Percentiles rank a stretch among this genome's conserved stretches.
These are phyloP conservation scores for Medicago arabica DNA, from an alignment of 306 rosid genomes.

Conservation along the genomic window DNA sequence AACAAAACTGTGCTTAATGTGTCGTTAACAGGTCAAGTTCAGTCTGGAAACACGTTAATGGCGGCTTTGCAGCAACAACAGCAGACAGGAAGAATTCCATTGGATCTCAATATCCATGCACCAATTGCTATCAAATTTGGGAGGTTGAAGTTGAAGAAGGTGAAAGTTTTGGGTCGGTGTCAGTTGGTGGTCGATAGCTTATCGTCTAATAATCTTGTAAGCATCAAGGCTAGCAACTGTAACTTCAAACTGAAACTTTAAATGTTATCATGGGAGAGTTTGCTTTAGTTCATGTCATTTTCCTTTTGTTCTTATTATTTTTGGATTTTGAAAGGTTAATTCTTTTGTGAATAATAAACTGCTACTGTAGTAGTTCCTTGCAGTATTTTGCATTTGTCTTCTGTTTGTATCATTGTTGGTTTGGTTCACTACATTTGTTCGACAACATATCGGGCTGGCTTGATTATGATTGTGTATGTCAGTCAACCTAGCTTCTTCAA, in stretches of 20 bases:
- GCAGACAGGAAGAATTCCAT: conserved; percentile 74
- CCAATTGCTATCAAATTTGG: conserved; percentile 76
- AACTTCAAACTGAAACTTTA: conserved; percentile 64
- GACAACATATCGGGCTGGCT: conserved; percentile 9
- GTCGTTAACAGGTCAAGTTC: conserved; percentile 73
- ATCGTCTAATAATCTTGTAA: conserved; percentile 66
- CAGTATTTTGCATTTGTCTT: conserved; percentile 9
- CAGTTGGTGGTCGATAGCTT: conserved; percentile 80
- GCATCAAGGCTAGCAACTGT: conserved; percentile 86
- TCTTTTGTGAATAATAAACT: conserved; percentile 22
- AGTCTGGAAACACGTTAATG: conserved; percentile 72
- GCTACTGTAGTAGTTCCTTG: conserved; percentile 11
- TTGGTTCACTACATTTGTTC: conserved; percentile 24
- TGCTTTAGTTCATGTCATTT: conserved; percentile 25
- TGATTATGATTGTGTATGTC: conserved; percentile 4
- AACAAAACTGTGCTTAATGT: conserved; percentile 73
- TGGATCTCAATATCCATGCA: conserved; percentile 73
- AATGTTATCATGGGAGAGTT: conserved; percentile 8
- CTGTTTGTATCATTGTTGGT: conserved; percentile 15
- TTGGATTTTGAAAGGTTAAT: conserved; percentile 9
- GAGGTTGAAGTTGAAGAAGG: conserved; percentile 76
- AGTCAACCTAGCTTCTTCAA: not conserved
- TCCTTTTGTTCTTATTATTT: too few species aligned
- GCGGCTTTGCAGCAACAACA: conserved; percentile 77
- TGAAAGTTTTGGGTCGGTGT: conserved; percentile 68